phyloP scores from a whole-genome alignment of 768 basidiomycete genomes.

The Leccinum barrowsii region DNA sequence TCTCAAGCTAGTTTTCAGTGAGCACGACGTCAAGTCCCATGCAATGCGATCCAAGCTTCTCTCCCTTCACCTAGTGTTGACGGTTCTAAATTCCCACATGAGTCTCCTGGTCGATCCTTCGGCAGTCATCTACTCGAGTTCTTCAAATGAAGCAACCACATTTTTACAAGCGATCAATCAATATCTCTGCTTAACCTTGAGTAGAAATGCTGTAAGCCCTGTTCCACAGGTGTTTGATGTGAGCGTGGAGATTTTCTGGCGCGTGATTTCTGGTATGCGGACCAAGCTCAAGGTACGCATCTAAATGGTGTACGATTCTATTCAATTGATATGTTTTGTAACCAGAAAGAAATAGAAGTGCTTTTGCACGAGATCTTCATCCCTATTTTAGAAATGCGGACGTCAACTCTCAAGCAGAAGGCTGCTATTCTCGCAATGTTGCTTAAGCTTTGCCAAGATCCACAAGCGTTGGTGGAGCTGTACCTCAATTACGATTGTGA shows the following conservation, averaged over 20 bases:
- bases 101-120: constrained; percentile 81
- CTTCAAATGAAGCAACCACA: constrained; percentile 80
- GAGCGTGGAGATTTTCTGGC: constrained; percentile 98
- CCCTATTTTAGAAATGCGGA: constrained; percentile 97
- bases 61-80: constrained; percentile 90
- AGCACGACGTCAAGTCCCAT: constrained; percentile 93
- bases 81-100: constrained; percentile 90
- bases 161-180: constrained; percentile 95
- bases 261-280: constrained; percentile 89
- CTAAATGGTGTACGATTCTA: neutral
- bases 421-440: constrained; percentile 88
- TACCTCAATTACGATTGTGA: constrained; percentile 99
- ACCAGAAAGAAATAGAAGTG: constrained; percentile 97
- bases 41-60: constrained; percentile 96
- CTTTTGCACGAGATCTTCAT: constrained; percentile 98
- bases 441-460: constrained; percentile 86
- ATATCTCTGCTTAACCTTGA: constrained; percentile 89
- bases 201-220: constrained; percentile 92
- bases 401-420: constrained; percentile 93
- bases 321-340: constrained; percentile 6
- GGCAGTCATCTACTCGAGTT: constrained; percentile 89
- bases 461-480: constrained; percentile 95
- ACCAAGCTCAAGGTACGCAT: constrained; percentile 84
- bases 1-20: constrained; percentile 45
- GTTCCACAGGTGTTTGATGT: constrained; percentile 97